Evolutionary conservation across 495 filamentous ascomycete species (phyloP), one percentile per base, ranked within the genome.

Genomic region (Daldinia childiae): DNA sequence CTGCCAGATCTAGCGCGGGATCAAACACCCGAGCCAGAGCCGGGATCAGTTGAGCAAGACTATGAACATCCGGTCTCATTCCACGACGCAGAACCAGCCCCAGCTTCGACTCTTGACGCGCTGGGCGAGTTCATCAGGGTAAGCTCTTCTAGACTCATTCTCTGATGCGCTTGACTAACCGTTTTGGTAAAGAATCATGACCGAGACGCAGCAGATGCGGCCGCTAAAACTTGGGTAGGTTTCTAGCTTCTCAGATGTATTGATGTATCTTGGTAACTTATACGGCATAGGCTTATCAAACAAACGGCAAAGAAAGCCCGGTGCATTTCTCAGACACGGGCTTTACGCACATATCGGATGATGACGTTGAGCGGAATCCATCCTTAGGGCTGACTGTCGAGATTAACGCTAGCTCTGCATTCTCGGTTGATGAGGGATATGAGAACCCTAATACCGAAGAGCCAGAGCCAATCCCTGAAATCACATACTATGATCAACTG

Each of bases 401-500:
- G 38, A 51, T 63, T 34, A 63, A 62, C 51, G 52, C 61, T 60
- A 61, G 39, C n/a, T 64, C 61, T 34, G 58, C 67, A 17, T 32
- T 59, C 32, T 59, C 60, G 36, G 54, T 61, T 56, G 58, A 69
- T 21, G 67, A 64, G 36, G 36, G 52, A 24, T 58, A 60, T 29
- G 67, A 43, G 17, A 34, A 64, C 60, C 21, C 51, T 32, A 60
- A 36, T 57, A 26, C 15, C 30, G 51, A 51, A 52, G 62, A 34
- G 36, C 36, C 14, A 41, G 45, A 50, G 52, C n/a, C 14, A 30
- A 27, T 39, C 15, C 5, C 29, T 32, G 61, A 71, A n/a, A 51
- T 72, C n/a, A 27, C 17, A 43, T 60, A 68, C 14, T 72, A 68
- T 45, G 59, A 72, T 36, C 45, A 64, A 41, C 19, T 76, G 36